phyloP scores from a whole-genome alignment of 345 rosid species.

The Rhodomyrtus tomentosa region DNA sequence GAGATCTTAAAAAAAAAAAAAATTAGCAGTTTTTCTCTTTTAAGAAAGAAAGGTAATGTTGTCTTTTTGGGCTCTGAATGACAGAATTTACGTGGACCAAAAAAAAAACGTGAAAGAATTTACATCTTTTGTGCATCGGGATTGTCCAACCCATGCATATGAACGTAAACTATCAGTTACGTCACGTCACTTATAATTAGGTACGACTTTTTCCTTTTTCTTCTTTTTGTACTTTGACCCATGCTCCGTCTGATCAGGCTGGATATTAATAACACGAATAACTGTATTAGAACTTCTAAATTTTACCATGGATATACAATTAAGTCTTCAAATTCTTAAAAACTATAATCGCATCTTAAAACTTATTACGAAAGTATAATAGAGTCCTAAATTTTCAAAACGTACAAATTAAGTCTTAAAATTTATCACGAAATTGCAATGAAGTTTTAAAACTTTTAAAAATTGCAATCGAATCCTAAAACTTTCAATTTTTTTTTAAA shows the following conservation, averaged over 20 bases:
- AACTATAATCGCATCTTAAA: too few relatives aligned
- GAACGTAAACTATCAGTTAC: neutral
- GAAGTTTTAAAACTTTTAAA: too few relatives aligned
- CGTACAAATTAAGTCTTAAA: too few relatives aligned
- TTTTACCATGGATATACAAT: too few relatives aligned
- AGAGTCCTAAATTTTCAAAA: too few relatives aligned
- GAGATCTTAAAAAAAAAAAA: neutral
- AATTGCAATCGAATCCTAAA: too few relatives aligned
- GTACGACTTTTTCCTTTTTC: neutral
- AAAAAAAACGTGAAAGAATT: neutral
- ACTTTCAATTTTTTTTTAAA: too few relatives aligned
- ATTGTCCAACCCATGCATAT: neutral
- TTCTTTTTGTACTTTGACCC: rapidly evolving
- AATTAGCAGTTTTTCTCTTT: neutral
- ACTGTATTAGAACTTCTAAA: too few relatives aligned
- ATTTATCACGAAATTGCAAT: too few relatives aligned
- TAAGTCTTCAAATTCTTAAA: too few relatives aligned
- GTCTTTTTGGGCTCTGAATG: neutral
- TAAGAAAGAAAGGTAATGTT: neutral
- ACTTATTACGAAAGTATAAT: too few relatives aligned
- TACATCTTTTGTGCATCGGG: neutral
- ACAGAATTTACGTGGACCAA: neutral
- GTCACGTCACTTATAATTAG: neutral
- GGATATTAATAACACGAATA: neutral
- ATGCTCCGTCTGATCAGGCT: neutral